Conservation (phyloP, 192 early-diverging fungal genomes). For the Paraglomus occultum region DNA sequence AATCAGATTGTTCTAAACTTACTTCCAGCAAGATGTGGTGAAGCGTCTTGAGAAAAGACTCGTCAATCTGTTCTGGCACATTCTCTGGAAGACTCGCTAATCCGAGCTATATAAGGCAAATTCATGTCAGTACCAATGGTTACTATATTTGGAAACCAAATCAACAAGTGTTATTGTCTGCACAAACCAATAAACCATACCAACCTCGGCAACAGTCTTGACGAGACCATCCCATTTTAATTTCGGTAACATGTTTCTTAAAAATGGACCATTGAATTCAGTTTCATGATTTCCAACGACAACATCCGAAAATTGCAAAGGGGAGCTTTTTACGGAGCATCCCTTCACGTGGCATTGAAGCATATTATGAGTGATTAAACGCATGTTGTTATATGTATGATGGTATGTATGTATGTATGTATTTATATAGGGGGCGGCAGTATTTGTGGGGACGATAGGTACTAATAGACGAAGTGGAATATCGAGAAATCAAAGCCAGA, state of each 20-base stretch:
- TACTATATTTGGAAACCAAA: neutral
- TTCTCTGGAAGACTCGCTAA: conserved; percentile 64
- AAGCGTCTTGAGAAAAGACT: conserved; percentile 68
- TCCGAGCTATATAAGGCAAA: conserved; percentile 54
- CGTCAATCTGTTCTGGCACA: conserved; percentile 48
- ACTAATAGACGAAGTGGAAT: too few species aligned
- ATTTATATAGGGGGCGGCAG: too few species aligned
- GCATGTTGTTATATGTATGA: conserved; percentile 49
- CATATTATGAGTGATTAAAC: conserved; percentile 98
- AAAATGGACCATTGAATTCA: conserved; percentile 85
- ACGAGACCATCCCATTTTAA: conserved; percentile 75
- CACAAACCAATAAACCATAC: neutral
- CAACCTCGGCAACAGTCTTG: conserved; percentile 61
- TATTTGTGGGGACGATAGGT: too few species aligned
- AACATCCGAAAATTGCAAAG: conserved; percentile 80
- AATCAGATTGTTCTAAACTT: conserved; percentile 31
- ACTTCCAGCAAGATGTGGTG: conserved; percentile 85
- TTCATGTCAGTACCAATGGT: neutral
- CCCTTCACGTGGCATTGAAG: conserved; percentile 97
- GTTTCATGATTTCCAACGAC: conserved; percentile 82
- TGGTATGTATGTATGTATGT: too few species aligned
- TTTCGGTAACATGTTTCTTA: conserved; percentile 76
- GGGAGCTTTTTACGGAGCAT: conserved; percentile 90
- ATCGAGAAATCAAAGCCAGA: too few species aligned
- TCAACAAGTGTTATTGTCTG: neutral